Evolutionary conservation across 352 stramenopile species (phyloP).

Genomic region (Phytopythium montanum): DNA sequence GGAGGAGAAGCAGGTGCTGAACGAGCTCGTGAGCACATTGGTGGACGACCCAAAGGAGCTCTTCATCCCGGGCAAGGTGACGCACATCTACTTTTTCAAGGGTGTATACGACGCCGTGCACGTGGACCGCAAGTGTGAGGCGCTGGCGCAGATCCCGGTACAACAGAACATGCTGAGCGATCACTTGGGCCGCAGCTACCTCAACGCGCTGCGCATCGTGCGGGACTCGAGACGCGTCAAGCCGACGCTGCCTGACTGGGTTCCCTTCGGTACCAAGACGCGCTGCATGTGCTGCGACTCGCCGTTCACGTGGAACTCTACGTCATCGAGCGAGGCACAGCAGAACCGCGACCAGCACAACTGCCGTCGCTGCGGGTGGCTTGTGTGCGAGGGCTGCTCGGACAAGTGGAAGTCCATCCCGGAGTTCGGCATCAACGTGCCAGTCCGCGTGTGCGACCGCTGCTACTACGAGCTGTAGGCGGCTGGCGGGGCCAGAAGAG

Average conservation of each 20-base stretch:
- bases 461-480: conserved; percentile 78
- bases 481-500: not conserved
- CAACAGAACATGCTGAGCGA: conserved; percentile 87
- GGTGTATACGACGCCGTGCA: conserved; percentile 81
- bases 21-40: conserved; percentile 43
- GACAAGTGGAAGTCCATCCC: conserved; percentile 83
- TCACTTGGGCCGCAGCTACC: conserved; percentile 77
- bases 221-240: conserved; percentile 62
- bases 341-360: conserved; percentile 90
- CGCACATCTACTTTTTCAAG: conserved; percentile 77
- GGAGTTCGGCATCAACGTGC: conserved; percentile 82
- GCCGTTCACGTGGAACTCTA: conserved; percentile 89
- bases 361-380: conserved; percentile 73
- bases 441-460: conserved; percentile 81
- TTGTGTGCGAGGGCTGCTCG: conserved; percentile 85
- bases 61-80: conserved; percentile 72
- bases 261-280: conserved; percentile 78
- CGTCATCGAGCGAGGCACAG: conserved; percentile 85
- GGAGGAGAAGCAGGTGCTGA: conserved; percentile 55
- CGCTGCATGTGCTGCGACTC: conserved; percentile 87
- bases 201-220: conserved; percentile 75
- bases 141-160: conserved; percentile 73
- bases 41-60: conserved; percentile 73
- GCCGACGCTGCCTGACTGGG: conserved; percentile 57
- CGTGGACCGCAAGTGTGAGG: conserved; percentile 69